phyloP scores from a whole-genome alignment of 345 rosid species.

The Theobroma cacao region DNA sequence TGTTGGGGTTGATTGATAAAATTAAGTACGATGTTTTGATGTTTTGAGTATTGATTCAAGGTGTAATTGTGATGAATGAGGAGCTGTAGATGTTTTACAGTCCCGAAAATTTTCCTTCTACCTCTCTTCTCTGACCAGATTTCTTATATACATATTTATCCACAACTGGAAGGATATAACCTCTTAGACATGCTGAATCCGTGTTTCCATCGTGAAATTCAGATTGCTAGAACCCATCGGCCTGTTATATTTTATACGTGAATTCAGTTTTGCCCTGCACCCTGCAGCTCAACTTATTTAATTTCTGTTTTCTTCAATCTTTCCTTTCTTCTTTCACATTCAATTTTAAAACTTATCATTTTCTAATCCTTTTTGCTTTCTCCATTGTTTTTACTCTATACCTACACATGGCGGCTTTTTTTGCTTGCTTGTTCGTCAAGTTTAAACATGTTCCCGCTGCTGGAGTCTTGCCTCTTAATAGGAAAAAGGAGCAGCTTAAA shows the following conservation, averaged over 20 bases:
- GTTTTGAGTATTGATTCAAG: neutral
- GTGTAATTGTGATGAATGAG: neutral
- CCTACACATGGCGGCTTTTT: neutral
- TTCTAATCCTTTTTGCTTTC: no score
- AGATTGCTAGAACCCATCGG: neutral
- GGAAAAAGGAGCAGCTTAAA: neutral
- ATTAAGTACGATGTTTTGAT: neutral
- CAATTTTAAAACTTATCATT: no score
- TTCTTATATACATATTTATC: no score
- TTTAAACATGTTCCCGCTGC: no score
- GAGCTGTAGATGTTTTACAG: neutral
- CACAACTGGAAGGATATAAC: neutral
- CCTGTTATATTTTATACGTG: neutral
- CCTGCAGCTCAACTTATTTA: no score
- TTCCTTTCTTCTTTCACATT: no score
- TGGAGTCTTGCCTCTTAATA: neutral
- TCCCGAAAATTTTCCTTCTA: neutral
- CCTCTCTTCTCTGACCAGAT: neutral
- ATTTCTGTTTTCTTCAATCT: no score
- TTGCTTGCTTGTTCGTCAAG: neutral
- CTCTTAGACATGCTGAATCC: neutral
- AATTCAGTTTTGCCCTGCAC: neutral
- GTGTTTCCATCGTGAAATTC: neutral
- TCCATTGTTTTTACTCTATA: no score
- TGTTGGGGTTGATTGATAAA: neutral